Conservation (phyloP, 1,139 yeast genomes). For the Geotrichum bryndzae region DNA sequence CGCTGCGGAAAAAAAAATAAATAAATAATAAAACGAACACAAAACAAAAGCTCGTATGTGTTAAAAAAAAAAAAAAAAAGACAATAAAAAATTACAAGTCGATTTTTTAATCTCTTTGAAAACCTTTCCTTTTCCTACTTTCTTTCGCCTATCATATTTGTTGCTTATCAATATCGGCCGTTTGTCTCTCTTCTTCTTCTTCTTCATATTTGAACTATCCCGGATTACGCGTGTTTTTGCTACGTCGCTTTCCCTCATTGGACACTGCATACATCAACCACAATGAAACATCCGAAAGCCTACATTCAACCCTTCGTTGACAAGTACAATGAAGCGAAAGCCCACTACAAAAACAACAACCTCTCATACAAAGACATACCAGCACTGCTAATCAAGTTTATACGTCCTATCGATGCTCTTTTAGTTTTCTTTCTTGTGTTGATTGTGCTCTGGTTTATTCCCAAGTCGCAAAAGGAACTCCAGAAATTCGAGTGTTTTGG, state of each 20-base stretch:
- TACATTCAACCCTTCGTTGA: neutral
- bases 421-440: conserved; percentile 17
- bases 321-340: neutral
- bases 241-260: neutral
- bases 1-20: neutral
- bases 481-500: conserved; percentile 28
- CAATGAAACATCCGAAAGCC: conserved; percentile 6
- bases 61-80: neutral
- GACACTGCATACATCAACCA: neutral
- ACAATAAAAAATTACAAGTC: neutral
- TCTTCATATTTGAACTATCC: neutral
- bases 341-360: neutral
- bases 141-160: neutral
- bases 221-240: neutral
- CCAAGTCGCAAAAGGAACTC: conserved; percentile 21
- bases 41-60: neutral
- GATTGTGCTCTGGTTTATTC: conserved; percentile 18
- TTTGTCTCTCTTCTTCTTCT: neutral
- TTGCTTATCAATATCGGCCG: neutral
- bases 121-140: neutral
- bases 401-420: conserved; percentile 13
- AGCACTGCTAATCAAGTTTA: neutral
- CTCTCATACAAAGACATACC: neutral
- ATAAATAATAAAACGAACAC: neutral
- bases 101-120: neutral